Base-by-base conservation (phyloP, 73 alveolate genomes). In the Durusdinium trenchii region DNA sequence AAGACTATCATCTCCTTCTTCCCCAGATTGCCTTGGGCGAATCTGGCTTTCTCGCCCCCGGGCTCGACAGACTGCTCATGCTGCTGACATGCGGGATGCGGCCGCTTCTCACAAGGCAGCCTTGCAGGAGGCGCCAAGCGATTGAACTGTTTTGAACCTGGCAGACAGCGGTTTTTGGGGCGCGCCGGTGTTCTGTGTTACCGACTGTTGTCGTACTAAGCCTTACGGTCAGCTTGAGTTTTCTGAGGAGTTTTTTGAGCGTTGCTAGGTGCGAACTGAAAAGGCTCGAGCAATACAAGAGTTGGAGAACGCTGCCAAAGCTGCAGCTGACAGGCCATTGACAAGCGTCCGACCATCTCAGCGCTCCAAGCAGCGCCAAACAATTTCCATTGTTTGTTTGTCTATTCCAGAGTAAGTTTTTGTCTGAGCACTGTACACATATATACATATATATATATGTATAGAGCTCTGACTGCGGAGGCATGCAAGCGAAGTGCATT, bases 31-130 rank as follows among this genome's bases (percentile, higher is more conserved):
- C 28, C 30, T 47, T 6, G 6, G 84, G 32, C 35, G 84, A 73
- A 47, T 73, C 52, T 36, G 52, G n/a, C 73, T 60, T 2, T 32
- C n/a, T 23, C 18, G 73, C 18, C 73, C 18, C 73, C 73, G 73
- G n/a, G 1, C 18, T 32, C n/a, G n/a, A 60, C 95, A 87, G 95
- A 87, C 95, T 1, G 71, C 95, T 48, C 95, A 87, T 87, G 84
- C 95, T 26, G 85, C 84, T 36, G 95, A 87, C 60, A 84, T 87
- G 62, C 71, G 78, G 10, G 85, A 87, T 42, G 95, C 95, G 28
- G 85, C 78, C 6, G 95, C 95, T 62, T 61, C 95, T 20, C 95
- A 87, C 95, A 62, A 87, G 51, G 73, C 95, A n/a, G 95, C 95
- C n/a, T 26, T 87, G 95, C 83, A 87, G 50, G 85, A 87, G 95